Percentiles rank a stretch among this genome's conserved stretches.
phyloP scores from a whole-genome alignment of 108 stramenopile species.

The Nitzschia putrida region DNA sequence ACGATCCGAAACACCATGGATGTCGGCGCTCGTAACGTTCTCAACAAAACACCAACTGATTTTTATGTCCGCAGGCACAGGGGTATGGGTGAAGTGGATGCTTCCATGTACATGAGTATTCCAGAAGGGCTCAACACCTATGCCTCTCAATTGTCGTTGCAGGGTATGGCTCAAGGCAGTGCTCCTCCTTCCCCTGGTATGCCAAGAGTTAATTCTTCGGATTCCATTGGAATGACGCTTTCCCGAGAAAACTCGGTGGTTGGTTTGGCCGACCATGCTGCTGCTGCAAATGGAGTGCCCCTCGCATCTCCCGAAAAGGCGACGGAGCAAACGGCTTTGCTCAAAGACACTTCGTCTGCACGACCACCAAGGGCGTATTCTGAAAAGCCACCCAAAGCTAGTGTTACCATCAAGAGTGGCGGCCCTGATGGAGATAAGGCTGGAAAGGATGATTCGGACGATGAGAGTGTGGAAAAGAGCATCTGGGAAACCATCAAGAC shows the following conservation, averaged over 20 bases:
- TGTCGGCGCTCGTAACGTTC: slow-evolving; percentile 13
- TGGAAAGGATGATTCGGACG: background rate
- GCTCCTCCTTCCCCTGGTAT: background rate
- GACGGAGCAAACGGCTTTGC: background rate
- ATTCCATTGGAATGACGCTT: slow-evolving; percentile 23
- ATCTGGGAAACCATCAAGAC: slow-evolving; percentile 25
- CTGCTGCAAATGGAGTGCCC: background rate
- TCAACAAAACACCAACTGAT: slow-evolving; percentile 20
- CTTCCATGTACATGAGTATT: slow-evolving; percentile 43
- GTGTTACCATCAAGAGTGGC: background rate
- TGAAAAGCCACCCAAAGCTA: background rate
- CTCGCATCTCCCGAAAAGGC: background rate
- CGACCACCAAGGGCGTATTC: background rate
- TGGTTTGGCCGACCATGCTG: background rate
- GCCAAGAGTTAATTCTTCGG: background rate
- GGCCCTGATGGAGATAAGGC: background rate
- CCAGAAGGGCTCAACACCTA: slow-evolving; percentile 18
- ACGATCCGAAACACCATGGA: background rate
- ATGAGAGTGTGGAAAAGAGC: slow-evolving; percentile 1
- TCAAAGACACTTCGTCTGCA: too few species aligned
- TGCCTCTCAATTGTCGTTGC: background rate
- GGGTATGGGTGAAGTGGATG: slow-evolving; percentile 36
- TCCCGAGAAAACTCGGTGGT: background rate
- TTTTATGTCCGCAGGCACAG: slow-evolving; percentile 7
- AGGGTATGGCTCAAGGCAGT: background rate